These are phyloP conservation scores for Aurinia saxatilis DNA, from an alignment of 345 rosid genomes.

Conservation along the genomic window DNA sequence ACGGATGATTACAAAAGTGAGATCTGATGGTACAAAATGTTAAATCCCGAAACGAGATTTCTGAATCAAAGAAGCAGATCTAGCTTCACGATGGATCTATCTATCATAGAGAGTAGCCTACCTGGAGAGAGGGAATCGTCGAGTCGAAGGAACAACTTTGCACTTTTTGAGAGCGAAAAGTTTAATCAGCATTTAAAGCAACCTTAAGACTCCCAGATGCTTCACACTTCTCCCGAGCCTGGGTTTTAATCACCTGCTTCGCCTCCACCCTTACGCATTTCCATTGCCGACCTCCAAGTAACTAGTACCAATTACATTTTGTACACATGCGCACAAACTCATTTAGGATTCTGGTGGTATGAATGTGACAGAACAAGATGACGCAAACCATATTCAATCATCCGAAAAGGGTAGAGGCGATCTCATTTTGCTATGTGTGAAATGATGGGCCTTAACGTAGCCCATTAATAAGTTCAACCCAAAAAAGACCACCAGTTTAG, in stretches of 20 bases:
- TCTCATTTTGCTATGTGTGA: neutral
- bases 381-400: no score
- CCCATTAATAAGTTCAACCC: neutral
- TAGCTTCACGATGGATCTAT: neutral
- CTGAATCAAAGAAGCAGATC: slow-evolving; percentile 15
- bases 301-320: no score
- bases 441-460: neutral
- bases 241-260: slow-evolving; percentile 17
- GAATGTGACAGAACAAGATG: neutral
- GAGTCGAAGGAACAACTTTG: neutral
- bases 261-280: neutral
- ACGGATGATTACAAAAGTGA: neutral
- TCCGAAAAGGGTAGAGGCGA: neutral
- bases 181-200: neutral
- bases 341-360: no score
- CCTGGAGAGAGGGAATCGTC: slow-evolving; percentile 23
- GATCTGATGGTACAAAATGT: slow-evolving; percentile 6
- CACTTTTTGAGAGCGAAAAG: neutral
- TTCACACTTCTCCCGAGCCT: slow-evolving; percentile 17
- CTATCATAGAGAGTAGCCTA: neutral
- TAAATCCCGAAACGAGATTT: neutral
- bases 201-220: no score
- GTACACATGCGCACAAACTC: no score
- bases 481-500: neutral
- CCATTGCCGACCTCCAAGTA: neutral